Evolutionary conservation across 768 basidiomycete species (phyloP).

Genomic region (Auricularia cornea): DNA sequence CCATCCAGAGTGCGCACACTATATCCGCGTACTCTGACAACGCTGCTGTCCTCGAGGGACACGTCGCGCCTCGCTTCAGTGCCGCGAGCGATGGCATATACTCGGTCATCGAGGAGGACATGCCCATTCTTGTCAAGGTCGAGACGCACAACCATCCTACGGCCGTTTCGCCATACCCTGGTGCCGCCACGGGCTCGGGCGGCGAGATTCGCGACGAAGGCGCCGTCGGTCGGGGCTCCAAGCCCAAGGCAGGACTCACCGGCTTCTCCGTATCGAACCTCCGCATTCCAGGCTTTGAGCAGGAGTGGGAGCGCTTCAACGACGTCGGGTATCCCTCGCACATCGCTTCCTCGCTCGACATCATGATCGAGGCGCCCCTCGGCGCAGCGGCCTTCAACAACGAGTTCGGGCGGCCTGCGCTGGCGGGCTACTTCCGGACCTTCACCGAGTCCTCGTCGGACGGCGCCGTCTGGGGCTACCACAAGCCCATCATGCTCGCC

Average conservation of each 20-base stretch:
- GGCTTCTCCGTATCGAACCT: constrained; percentile 95
- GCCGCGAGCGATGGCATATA: constrained; percentile 39
- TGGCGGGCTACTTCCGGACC: constrained; percentile 92
- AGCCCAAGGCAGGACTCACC: constrained; percentile 88
- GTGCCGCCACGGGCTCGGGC: constrained; percentile 97
- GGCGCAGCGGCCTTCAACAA: constrained; percentile 97
- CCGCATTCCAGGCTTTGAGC: constrained; percentile 80
- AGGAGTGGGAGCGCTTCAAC: constrained; percentile 78
- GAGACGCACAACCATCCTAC: constrained; percentile 99
- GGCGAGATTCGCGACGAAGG: constrained; percentile 99
- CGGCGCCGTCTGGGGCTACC: constrained; percentile 82
- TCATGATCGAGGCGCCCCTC: constrained; percentile 94
- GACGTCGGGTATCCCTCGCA: constrained; percentile 86
- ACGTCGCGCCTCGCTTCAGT: constrained; percentile 65
- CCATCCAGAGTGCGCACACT: constrained; percentile 58
- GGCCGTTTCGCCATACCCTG: constrained; percentile 95
- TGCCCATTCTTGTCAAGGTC: constrained; percentile 91
- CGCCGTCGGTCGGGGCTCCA: constrained; percentile 88
- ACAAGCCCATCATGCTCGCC: constrained; percentile 99
- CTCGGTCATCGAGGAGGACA: constrained; percentile 50
- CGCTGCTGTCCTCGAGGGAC: constrained; percentile 86
- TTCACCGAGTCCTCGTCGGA: constrained; percentile 72
- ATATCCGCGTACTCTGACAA: constrained; percentile 98
- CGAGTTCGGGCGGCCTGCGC: constrained; percentile 91
- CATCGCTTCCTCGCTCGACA: constrained; percentile 88